Conservation (phyloP, 2,329 filamentous ascomycete genomes). For the Alternaria ventricosa region DNA sequence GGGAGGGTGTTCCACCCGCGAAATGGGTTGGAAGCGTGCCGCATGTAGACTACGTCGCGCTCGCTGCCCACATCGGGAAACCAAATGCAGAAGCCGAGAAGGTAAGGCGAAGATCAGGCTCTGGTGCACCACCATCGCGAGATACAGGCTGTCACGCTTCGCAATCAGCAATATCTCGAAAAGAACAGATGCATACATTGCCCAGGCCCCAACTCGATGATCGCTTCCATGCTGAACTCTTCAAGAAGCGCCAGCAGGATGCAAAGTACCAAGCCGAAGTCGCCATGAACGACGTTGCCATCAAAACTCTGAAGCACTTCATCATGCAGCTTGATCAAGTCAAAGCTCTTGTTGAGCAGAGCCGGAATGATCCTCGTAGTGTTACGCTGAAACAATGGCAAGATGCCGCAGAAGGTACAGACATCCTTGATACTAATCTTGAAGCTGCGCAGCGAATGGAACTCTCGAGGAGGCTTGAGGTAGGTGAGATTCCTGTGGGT, state of each 20-base stretch:
- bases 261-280: neutral
- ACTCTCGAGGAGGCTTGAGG: neutral
- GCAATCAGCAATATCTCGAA: neutral
- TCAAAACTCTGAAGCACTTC: neutral
- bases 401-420: neutral
- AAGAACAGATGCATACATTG: neutral
- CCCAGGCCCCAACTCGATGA: neutral
- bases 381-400: neutral
- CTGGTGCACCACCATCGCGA: neutral
- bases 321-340: neutral
- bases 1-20: neutral
- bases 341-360: neutral
- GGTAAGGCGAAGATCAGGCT: neutral
- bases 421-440: neutral
- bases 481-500: neutral
- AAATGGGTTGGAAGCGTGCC: neutral
- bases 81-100: neutral
- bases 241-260: neutral
- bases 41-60: neutral
- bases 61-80: neutral
- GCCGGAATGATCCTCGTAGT: neutral
- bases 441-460: neutral
- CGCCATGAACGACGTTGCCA: neutral
- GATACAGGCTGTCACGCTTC: neutral
- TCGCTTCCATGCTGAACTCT: neutral